Evolutionary conservation across 129 eudicot species (phyloP).

Genomic region (Pittosporum tobira): DNA sequence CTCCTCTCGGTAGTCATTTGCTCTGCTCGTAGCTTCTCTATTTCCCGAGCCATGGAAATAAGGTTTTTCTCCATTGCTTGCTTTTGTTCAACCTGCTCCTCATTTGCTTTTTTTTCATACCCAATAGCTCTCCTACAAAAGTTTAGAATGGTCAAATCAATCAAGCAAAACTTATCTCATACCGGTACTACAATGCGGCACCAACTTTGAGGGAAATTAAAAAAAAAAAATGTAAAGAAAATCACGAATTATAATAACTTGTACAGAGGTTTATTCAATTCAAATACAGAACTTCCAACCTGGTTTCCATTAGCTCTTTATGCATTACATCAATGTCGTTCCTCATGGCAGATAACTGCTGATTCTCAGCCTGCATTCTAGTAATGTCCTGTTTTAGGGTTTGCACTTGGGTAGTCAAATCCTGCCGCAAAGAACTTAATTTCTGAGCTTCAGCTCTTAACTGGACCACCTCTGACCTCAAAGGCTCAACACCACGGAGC

Average conservation of each 20-base stretch:
- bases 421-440: constrained; percentile 42
- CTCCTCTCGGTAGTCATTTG: constrained; percentile 50
- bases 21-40: constrained; percentile 86
- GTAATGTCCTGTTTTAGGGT: constrained; percentile 43
- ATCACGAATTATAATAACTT: background rate
- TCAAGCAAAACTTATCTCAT: background rate
- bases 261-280: background rate
- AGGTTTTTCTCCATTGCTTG: constrained; percentile 79
- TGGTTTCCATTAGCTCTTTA: constrained; percentile 65
- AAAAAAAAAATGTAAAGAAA: background rate
- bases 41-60: constrained; percentile 75
- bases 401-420: constrained; percentile 51
- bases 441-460: constrained; percentile 68
- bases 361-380: constrained; percentile 56
- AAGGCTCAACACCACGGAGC: constrained; percentile 56
- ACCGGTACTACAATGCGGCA: background rate
- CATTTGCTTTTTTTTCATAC: constrained; percentile 69
- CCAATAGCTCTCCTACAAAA: constrained; percentile 62
- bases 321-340: constrained; percentile 61
- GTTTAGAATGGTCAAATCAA: background rate
- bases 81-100: constrained; percentile 62
- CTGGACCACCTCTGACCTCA: constrained; percentile 53
- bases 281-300: constrained; percentile 30
- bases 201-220: background rate
- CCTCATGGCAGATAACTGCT: constrained; percentile 46